A percentile compares a stretch with the other conserved stretches of the same genome.
phyloP scores from a whole-genome alignment of 2,329 filamentous ascomycete genomes.

The Aspergillus tamarii region DNA sequence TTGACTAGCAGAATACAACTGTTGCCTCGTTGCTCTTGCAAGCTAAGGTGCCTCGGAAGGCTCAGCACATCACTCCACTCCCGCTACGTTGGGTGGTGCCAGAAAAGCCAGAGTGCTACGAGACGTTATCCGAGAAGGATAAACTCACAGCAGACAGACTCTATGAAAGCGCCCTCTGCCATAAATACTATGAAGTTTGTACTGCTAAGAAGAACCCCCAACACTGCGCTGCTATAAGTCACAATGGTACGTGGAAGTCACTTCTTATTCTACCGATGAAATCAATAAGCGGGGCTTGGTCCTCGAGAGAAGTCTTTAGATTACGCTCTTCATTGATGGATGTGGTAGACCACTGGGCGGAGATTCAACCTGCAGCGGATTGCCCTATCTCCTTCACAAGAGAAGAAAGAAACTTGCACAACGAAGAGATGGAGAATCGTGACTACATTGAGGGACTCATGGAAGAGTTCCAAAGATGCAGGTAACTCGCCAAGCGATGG shows the following conservation, averaged over 20 bases:
- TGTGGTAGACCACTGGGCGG: background rate
- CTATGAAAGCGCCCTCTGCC: background rate
- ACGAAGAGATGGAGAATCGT: background rate
- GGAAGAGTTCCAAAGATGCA: background rate
- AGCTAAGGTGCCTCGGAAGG: background rate
- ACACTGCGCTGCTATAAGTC: background rate
- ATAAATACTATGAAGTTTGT: conserved; percentile 1
- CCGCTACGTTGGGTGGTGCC: background rate
- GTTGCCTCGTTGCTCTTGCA: background rate
- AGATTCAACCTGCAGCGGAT: background rate
- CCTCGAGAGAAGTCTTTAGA: background rate
- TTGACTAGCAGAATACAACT: background rate
- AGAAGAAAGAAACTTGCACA: background rate
- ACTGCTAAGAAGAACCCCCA: background rate
- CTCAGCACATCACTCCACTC: background rate
- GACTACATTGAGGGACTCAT: background rate
- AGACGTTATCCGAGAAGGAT: background rate
- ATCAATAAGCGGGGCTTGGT: background rate
- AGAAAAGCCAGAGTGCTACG: background rate
- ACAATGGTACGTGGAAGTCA: background rate
- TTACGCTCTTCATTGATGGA: background rate
- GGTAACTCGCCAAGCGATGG: conserved; percentile 2
- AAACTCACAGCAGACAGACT: background rate
- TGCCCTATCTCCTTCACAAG: conserved; percentile 1
- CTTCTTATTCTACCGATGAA: background rate